Evolutionary conservation across 306 rosid genomes (phyloP), one percentile per base, ranked within the genome.

Genomic region (Vicia villosa): DNA sequence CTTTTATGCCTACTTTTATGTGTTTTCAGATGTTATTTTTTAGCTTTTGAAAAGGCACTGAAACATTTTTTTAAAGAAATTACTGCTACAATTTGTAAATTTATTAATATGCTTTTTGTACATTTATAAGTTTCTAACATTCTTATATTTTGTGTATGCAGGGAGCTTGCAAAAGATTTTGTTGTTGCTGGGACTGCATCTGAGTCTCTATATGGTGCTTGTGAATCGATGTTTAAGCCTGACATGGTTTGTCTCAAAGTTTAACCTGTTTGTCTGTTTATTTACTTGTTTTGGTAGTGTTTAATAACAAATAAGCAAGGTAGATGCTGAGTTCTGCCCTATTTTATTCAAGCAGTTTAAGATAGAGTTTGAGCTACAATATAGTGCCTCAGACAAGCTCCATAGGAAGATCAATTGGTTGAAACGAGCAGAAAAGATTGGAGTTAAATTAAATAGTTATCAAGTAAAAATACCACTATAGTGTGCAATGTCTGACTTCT

Each of bases 161-260:
- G 99, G 89, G 99, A 95, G 68, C 91, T 95, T 64, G 99, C 99
- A 3, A 95, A 95, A 47, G 99, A 95, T 75, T 95, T 95, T 67
- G 97, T 95, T 78, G 99, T 95, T 74, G 91, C 96, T 60, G 99
- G 99, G 34, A 77, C 88, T 78, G 99, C 99, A 34, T 91, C 99
- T 3, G 99, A 95, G 83, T 95, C 99, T 50, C 88, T 91, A 6
- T 89, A 95, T 86, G 99, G 99, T 86, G 99, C 97, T 84, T 95
- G 97, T 67, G 97, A 95, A 76, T 79, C 99, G 0, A 91, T 95
- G 99, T 95, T 87, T 79, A 95, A 84, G 83, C 93, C 96, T 66
- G 93, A 95, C 83, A 84, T 95, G 99, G 99, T 95, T 66, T 6
- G 91, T 88, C 41, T 36, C 61, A 0, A 43, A 66, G 20, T 57